Base-by-base conservation (phyloP, 805 yeast genomes). In the Wickerhamomyces chambardii region DNA sequence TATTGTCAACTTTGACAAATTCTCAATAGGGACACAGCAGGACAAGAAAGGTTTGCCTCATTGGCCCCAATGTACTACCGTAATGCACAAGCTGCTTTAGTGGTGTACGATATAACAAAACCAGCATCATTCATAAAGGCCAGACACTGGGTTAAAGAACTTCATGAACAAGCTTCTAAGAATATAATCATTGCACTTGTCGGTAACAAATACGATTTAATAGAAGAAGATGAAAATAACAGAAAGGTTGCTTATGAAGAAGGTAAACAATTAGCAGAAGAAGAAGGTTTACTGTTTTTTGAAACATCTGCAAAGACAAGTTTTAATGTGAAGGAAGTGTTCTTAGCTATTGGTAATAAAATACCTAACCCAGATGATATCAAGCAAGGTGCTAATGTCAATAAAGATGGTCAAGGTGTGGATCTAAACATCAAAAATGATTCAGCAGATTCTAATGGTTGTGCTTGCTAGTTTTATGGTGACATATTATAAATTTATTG, bases 51-150 rank as follows among this genome's bases (percentile, higher is more conserved):
- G 44, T 90, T 90, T 66, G 96, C 97, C 14, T 79, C 90, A 18
- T 70, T 90, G 51, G 97, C 97, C 1, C 97, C 97, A 21, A 82
- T 90, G 92, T 90, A 90, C 61, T 90, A 90, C 64, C 74, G 98
- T 56, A 90, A 92, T 53, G 97, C 98, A 14, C 96, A 89, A 56
- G 95, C 95, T 19, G 97, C 97, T 0, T 65, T 90, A 42, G 95
- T 92, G 12, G 98, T 90, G 9, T 90, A 90, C 56, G 98, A 90
- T 52, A 75, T 90, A 46, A 89, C 97, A 28, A 87, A 87, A 53
- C 95, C 96, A 3, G 92, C 95, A 12, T 82, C 95, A 17, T 90
- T 90, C 50, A 80, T 87, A 49, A 87, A 90, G 59, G 97, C 97
- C 7, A 82, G 97, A 50, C 97, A 90, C 61, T 90, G 98, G 98